Conservation (phyloP, 2,329 filamentous ascomycete species). For the Fusarium nelsonii region DNA sequence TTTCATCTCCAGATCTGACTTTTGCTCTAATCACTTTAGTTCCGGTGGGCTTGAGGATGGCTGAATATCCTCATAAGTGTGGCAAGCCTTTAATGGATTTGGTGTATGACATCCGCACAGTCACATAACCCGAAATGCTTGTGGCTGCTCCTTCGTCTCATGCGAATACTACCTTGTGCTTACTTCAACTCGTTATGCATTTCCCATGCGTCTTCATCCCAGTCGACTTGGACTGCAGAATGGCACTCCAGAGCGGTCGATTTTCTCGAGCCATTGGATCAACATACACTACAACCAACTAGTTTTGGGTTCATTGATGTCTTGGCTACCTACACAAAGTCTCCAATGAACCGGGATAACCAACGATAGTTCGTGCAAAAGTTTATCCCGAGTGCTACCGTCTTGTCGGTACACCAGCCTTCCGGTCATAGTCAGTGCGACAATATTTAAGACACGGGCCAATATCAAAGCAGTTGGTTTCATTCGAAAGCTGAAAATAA, state of each 20-base stretch:
- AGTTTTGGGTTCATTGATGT: background rate
- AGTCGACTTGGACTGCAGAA: background rate
- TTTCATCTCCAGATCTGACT: conserved; percentile 29
- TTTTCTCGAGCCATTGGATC: conserved; percentile 2
- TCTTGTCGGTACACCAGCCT: conserved; percentile 5
- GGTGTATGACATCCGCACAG: conserved; percentile 13
- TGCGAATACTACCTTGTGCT: conserved; percentile 15
- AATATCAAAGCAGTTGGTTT: conserved; percentile 3
- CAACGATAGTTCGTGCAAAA: conserved; percentile 4
- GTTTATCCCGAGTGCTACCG: conserved; percentile 6
- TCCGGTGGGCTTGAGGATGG: conserved; percentile 11
- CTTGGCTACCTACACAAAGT: conserved; percentile 3
- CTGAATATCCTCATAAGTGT: conserved; percentile 4
- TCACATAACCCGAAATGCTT: conserved; percentile 4
- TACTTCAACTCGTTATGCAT: background rate
- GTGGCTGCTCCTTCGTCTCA: conserved; percentile 17
- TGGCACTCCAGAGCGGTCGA: conserved; percentile 4
- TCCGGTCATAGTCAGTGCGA: conserved; percentile 14
- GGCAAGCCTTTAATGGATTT: conserved; percentile 11
- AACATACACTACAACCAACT: conserved; percentile 6
- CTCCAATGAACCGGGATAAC: background rate
- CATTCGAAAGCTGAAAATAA: conserved; percentile 1
- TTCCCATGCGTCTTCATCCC: background rate
- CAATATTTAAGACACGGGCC: conserved; percentile 2
- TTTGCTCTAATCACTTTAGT: conserved; percentile 1